phyloP scores from a whole-genome alignment of 192 early-diverging fungal species.

The Gonapodya prolifera region DNA sequence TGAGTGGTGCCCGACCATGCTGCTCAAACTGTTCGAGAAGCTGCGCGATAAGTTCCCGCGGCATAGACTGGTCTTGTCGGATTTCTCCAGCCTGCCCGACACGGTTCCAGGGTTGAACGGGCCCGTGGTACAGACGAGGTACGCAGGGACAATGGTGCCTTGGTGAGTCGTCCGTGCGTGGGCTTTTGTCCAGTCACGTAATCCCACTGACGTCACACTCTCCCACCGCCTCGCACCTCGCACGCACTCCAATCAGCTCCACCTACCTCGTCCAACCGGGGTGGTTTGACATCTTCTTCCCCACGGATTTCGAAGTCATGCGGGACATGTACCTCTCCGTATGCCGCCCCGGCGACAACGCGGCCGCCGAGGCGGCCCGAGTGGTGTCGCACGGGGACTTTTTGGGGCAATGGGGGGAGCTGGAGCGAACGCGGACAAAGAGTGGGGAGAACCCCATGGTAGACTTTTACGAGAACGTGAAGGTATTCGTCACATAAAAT shows the following conservation, averaged over 20 bases:
- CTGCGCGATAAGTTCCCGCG: slow-evolving; percentile 72
- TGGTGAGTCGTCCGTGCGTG: slow-evolving; percentile 37
- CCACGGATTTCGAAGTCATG: slow-evolving; percentile 87
- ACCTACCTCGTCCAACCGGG: slow-evolving; percentile 96
- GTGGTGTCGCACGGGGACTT: slow-evolving; percentile 70
- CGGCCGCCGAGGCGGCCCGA: slow-evolving; percentile 18
- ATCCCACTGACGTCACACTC: too few species aligned
- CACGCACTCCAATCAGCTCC: slow-evolving; percentile 20
- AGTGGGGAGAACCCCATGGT: slow-evolving; percentile 93
- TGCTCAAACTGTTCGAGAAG: slow-evolving; percentile 56
- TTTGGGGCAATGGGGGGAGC: slow-evolving; percentile 58
- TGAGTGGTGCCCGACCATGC: slow-evolving; percentile 86
- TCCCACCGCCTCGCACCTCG: too few species aligned
- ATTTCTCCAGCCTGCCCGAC: slow-evolving; percentile 78
- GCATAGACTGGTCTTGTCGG: slow-evolving; percentile 75
- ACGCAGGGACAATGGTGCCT: slow-evolving; percentile 79
- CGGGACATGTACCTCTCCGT: slow-evolving; percentile 59
- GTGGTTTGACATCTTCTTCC: slow-evolving; percentile 99
- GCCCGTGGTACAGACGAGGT: slow-evolving; percentile 92
- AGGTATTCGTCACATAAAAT: slow-evolving; percentile 37
- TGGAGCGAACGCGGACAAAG: slow-evolving; percentile 58
- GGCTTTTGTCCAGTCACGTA: too few species aligned
- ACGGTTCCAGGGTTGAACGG: slow-evolving; percentile 66
- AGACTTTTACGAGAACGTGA: slow-evolving; percentile 85
- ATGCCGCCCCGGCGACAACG: slow-evolving; percentile 22